Evolutionary conservation across 2,329 filamentous ascomycete genomes (phyloP), one percentile per base, ranked within the genome.

Genomic region (Madurella fahalii): DNA sequence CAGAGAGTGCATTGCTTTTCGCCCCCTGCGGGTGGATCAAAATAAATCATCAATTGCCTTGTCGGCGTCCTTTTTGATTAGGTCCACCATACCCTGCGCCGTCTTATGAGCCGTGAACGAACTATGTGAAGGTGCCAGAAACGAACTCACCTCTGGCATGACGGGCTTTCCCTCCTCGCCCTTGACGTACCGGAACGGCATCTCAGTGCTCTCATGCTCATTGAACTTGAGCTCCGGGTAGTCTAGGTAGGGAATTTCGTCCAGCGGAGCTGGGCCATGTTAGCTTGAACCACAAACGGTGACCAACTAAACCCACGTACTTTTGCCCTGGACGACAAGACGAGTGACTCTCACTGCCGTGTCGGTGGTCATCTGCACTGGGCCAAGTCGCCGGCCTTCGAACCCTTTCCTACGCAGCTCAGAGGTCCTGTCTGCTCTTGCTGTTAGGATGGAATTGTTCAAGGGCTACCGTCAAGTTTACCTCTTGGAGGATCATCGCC

Each of bases 311-410:
- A 15, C 18, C 30, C 20, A 68, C 81, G 61, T 72, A 95, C 92
- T 81, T 75, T 87, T 87, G 61, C 92, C 83, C 66, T 95, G 88
- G 11, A 92, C 85, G 5, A 97, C 88, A 63, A 95, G 86, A 61
- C 94, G 83, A 32, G 94, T 97, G 43, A 96, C 93, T 62, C 94
- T 82, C 48, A 96, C 94, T 4, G 94, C 94, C 17, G 94, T 99
- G 70, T 99, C 94, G 4, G 94, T 99, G 2, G 94, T 97, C 93
- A 99, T 96, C 72, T 99, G 94, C 64, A 92, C 86, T 8, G 93
- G 90, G 0, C 94, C 94, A 31, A 99, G 78, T 54, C 94, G 82
- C 50, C 94, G 85, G 54, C 93, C 91, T 54, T 86, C 79, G 65
- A 95, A 99, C 2, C 94, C 94, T 69, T 97, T 96, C 72, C 90